Conservation (phyloP, 2,329 filamentous ascomycete genomes). For the Xylariaceae sp. region DNA sequence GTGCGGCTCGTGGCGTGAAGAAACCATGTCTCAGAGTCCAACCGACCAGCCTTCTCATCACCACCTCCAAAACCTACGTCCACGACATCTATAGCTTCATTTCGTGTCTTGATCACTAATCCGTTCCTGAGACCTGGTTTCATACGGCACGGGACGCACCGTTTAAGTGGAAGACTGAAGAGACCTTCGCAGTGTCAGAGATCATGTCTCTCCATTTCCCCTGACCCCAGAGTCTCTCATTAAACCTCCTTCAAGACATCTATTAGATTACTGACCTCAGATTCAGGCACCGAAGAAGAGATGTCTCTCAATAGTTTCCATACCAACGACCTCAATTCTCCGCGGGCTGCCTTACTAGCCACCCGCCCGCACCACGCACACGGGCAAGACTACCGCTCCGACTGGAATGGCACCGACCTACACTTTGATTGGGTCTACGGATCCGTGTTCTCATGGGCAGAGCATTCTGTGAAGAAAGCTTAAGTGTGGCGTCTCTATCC, state of each 20-base stretch:
- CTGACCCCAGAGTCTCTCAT: not conserved
- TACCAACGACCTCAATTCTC: too few relatives aligned
- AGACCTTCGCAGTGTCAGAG: not conserved
- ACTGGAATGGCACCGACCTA: too few relatives aligned
- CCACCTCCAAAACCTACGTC: not conserved
- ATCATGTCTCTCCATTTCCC: not conserved
- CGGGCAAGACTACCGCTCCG: too few relatives aligned
- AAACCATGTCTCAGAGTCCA: constrained; percentile 19
- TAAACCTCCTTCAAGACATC: not conserved
- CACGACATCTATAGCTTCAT: not conserved
- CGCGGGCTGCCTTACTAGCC: too few relatives aligned
- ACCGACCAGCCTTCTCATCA: constrained; percentile 3
- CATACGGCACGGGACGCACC: not conserved
- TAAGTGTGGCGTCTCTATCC: too few relatives aligned
- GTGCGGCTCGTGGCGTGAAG: constrained; percentile 2
- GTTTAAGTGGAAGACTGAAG: not conserved
- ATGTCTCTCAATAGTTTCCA: not conserved
- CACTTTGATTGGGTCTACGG: too few relatives aligned
- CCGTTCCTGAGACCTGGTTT: not conserved
- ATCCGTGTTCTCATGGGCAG: too few relatives aligned
- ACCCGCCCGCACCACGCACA: too few relatives aligned
- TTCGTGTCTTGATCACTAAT: not conserved
- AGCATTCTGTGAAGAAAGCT: too few relatives aligned
- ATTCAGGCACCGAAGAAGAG: not conserved
- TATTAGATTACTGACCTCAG: not conserved